phyloP scores from a whole-genome alignment of 1,284 basidiomycete genomes.

The Rhodotorula glutinis region DNA sequence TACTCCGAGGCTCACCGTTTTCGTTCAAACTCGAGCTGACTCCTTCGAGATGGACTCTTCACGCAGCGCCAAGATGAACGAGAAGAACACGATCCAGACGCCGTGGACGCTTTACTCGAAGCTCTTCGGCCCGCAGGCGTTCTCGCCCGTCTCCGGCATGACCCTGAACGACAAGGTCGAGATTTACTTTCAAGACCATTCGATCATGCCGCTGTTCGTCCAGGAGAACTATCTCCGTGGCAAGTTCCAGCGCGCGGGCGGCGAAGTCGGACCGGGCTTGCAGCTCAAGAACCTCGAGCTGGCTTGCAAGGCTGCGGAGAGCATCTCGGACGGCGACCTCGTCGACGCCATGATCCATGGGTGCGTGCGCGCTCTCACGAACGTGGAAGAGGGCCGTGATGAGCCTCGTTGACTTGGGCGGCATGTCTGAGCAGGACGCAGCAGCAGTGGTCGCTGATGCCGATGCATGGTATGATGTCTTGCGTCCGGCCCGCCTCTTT shows the following conservation, averaged over 20 bases:
- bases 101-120: slow-evolving; percentile 84
- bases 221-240: slow-evolving; percentile 90
- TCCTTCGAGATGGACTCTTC: background rate
- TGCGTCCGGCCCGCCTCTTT: slow-evolving; percentile 78
- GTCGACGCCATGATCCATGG: slow-evolving; percentile 92
- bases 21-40: background rate
- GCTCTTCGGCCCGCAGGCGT: slow-evolving; percentile 83
- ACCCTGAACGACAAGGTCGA: slow-evolving; percentile 90
- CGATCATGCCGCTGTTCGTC: slow-evolving; percentile 90
- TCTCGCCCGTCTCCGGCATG: slow-evolving; percentile 74
- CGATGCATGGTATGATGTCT: slow-evolving; percentile 85
- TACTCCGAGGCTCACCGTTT: slow-evolving; percentile 1
- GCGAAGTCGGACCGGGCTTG: slow-evolving; percentile 52
- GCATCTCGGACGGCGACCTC: slow-evolving; percentile 93
- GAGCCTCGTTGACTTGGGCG: background rate
- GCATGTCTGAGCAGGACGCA: slow-evolving; percentile 60
- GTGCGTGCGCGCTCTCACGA: slow-evolving; percentile 52
- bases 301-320: slow-evolving; percentile 68
- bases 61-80: slow-evolving; percentile 74
- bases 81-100: slow-evolving; percentile 86
- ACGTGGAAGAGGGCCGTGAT: background rate
- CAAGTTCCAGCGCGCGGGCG: slow-evolving; percentile 61
- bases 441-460: slow-evolving; percentile 95
- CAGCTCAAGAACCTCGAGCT: slow-evolving; percentile 72
- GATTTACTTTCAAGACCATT: slow-evolving; percentile 92